phyloP scores from a whole-genome alignment of 768 basidiomycete species.

The Calvatia gigantea region DNA sequence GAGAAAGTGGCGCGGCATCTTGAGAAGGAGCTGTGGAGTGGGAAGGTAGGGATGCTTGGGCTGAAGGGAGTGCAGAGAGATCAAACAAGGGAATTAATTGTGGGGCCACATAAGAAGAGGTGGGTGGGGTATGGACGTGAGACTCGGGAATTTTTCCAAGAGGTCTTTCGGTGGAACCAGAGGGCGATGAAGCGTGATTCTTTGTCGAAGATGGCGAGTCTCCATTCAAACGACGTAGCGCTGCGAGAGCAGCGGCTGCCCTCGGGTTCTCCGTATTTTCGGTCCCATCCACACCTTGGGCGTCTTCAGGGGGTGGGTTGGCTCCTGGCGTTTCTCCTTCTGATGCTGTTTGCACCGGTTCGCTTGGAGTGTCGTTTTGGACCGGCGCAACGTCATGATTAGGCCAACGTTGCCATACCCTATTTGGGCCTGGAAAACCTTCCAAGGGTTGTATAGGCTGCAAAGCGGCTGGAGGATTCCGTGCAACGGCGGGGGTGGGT shows the following conservation, averaged over 20 bases:
- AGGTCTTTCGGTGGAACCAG: background rate
- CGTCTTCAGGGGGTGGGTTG: background rate
- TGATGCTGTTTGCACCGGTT: constrained; percentile 1
- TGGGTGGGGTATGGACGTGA: background rate
- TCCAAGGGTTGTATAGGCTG: constrained; percentile 51
- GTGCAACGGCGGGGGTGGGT: constrained; percentile 24
- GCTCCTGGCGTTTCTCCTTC: background rate
- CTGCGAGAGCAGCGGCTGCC: constrained; percentile 64
- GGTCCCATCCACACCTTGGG: background rate
- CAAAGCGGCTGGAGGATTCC: constrained; percentile 27
- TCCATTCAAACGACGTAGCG: constrained; percentile 46
- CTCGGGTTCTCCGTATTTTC: constrained; percentile 20
- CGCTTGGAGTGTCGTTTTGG: background rate
- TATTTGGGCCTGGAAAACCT: constrained; percentile 64
- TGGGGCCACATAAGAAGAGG: constrained; percentile 19
- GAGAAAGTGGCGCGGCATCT: constrained; percentile 17
- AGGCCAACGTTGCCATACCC: constrained; percentile 66
- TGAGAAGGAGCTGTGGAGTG: background rate
- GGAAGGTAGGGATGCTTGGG: background rate
- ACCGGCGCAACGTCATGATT: constrained; percentile 19
- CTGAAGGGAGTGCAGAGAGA: constrained; percentile 12
- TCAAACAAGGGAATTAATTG: constrained; percentile 31
- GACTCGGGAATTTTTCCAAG: background rate
- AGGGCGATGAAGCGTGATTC: background rate
- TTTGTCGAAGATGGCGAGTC: background rate